Base-by-base conservation (phyloP, 139 green algal species). In the Spirogloea muscicola region DNA sequence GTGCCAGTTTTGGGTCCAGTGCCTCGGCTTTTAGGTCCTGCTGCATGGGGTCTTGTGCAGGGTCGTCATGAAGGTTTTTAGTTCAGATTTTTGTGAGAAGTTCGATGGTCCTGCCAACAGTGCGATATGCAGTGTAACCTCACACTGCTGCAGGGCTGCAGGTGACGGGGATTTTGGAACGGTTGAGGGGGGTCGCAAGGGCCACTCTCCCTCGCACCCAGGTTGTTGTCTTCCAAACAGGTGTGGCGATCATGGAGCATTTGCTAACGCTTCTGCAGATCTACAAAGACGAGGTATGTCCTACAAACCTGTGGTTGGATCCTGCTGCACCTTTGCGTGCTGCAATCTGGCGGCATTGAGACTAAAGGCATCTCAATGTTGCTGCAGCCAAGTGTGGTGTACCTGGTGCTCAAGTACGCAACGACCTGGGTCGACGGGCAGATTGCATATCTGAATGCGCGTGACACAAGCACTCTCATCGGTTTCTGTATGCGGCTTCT, bases 381-480 rank as follows among this genome's bases (percentile, higher is more conserved):
- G 31, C 9, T 34, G 59, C 59, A 74, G 58, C 49, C 86, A n/a
- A 38, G 41, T 2, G 82, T 89, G 0, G 58, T 85, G 2, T 85
- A 82, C 41, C 71, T 89, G 34, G 48, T 96, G 7, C 68, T 96
- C 1, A 94, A 93, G 80, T 84, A 95, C 55, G 87, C 87, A 0
- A 84, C 76, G 0, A 87, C 90, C 5, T 59, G 92, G 40, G 88
- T 96, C 40, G 88, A 94, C 61, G 62, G 72, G 4, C 85, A 92
- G 46, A 66, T 88, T 9, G 82, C 77, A 3, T 91, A 84, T 65
- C 72, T 92, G n/a, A 44, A 16, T 27, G 51, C 77, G 4, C 29
- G 29, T 5, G 58, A 89, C 2, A 77, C 81, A 3, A 25, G 33
- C 5, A 31, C 34, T 36, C 69, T 92, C 34, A 87, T 81, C 49